A percentile compares a stretch with the other conserved stretches of the same genome.
Conservation (phyloP, 371 early-diverging fungal species). For the Mortierella sp. region DNA sequence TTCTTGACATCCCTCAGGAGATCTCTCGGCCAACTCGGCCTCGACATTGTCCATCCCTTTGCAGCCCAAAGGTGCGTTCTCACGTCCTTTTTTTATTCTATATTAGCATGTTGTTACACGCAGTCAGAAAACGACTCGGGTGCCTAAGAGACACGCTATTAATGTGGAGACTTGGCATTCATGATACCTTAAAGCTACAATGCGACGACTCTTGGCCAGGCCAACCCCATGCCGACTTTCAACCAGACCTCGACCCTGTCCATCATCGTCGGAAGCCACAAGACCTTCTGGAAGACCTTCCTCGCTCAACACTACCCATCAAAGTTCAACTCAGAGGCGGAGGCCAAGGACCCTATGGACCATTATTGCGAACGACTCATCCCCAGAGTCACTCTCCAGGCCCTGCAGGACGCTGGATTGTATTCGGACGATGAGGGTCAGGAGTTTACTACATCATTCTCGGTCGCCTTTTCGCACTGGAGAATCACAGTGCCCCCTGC, state of each 20-base stretch:
- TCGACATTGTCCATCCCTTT: constrained; percentile 58
- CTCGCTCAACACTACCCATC: constrained; percentile 47
- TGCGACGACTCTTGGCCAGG: constrained; percentile 38
- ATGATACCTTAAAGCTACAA: constrained; percentile 32
- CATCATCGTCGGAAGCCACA: constrained; percentile 45
- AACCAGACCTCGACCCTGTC: constrained; percentile 52
- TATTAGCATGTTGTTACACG: background rate
- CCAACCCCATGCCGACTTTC: constrained; percentile 51
- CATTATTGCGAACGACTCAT: constrained; percentile 53
- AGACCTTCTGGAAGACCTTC: constrained; percentile 50
- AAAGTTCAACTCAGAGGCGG: constrained; percentile 33
- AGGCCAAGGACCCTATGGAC: constrained; percentile 52
- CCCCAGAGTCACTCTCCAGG: constrained; percentile 46
- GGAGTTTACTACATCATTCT: constrained; percentile 31
- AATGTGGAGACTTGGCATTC: constrained; percentile 1
- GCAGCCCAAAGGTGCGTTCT: constrained; percentile 47
- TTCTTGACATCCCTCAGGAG: constrained; percentile 41
- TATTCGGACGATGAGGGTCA: constrained; percentile 33
- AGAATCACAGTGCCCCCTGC: constrained; percentile 39
- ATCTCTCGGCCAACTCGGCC: constrained; percentile 36
- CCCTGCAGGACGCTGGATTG: constrained; percentile 45
- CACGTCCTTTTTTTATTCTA: background rate
- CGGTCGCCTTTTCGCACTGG: constrained; percentile 57
- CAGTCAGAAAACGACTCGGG: background rate
- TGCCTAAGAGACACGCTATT: background rate